Conservation (phyloP, 768 basidiomycete species). For the Amanita polypyramis region DNA sequence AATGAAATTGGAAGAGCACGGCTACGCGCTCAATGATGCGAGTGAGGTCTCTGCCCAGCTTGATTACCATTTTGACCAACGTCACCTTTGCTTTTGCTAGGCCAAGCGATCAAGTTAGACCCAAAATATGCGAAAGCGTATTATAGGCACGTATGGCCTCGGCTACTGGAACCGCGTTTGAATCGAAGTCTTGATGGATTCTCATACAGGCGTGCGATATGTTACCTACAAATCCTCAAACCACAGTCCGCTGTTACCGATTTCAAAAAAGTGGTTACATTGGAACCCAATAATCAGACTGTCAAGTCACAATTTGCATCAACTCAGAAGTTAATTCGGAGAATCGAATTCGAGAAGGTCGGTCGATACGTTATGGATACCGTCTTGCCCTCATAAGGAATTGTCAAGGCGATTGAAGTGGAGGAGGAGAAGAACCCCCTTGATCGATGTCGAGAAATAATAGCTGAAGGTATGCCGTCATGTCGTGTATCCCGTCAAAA, state of each 20-base stretch:
- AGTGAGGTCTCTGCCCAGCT: slow-evolving; percentile 38
- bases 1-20: slow-evolving; percentile 88
- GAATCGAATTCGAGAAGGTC: slow-evolving; percentile 92
- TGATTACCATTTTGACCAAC: not conserved
- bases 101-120: slow-evolving; percentile 80
- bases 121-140: slow-evolving; percentile 86
- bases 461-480: slow-evolving; percentile 50
- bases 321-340: slow-evolving; percentile 85
- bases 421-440: slow-evolving; percentile 82
- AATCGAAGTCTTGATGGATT: not conserved
- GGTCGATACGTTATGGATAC: not conserved
- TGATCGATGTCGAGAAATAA: slow-evolving; percentile 67
- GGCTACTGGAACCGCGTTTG: not conserved
- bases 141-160: slow-evolving; percentile 46
- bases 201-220: slow-evolving; percentile 64
- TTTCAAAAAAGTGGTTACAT: slow-evolving; percentile 69
- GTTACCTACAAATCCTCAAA: slow-evolving; percentile 83
- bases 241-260: slow-evolving; percentile 81
- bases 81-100: slow-evolving; percentile 24
- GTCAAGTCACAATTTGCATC: slow-evolving; percentile 73
- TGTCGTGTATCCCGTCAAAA: not conserved
- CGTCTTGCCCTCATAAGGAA: not conserved
- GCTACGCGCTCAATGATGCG: slow-evolving; percentile 83
- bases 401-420: slow-evolving; percentile 71
- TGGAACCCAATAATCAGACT: slow-evolving; percentile 82